Evolutionary conservation across 768 basidiomycete species (phyloP), one percentile per base, ranked within the genome.

Genomic region (Fistulinella prunicolor): DNA sequence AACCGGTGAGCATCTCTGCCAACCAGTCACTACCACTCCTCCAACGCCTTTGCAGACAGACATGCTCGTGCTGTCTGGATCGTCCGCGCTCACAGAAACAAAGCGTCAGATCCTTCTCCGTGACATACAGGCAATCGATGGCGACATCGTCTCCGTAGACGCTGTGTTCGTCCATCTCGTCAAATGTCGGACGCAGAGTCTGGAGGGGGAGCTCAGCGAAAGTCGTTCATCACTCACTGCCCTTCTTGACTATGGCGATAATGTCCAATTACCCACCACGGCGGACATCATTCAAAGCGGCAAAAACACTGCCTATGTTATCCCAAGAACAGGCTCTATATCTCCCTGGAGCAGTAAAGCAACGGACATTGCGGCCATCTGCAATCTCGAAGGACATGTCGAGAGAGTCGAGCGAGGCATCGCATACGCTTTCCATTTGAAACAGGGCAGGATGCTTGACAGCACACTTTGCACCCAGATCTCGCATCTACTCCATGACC

Each of bases 281-380:
- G 53, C 63, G 10, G 53, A 63, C 19, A 60, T 66, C 22, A 58
- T 73, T 42, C 60, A 62, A 16, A 62, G 62, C 9, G 55, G 53
- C 36, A 49, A 57, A 22, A 79, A 80, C 41, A 70, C 83, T 10
- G 69, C 83, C 35, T 95, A 82, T 63, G 82, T 96, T 34, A 71
- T 88, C 6, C 94, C 94, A 10, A 73, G 94, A 49, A 77, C 82
- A 8, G 94, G 95, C 4, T 94, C 94, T 4, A 86, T 98, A 59
- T 97, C 95, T 4, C 94, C 96, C 2, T 99, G 96, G 96, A 97
- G 95, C 6, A 95, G 90, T 69, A 99, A 99, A 70, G 95, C 96
- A 2, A 97, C 95, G 0, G 94, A 99, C 64, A 98, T 99, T 46
- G 80, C 94, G 19, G 71, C 71, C 9, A 81, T 97, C 44, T 99